Conservation (phyloP, 805 yeast species). For the Candida adriatica region DNA sequence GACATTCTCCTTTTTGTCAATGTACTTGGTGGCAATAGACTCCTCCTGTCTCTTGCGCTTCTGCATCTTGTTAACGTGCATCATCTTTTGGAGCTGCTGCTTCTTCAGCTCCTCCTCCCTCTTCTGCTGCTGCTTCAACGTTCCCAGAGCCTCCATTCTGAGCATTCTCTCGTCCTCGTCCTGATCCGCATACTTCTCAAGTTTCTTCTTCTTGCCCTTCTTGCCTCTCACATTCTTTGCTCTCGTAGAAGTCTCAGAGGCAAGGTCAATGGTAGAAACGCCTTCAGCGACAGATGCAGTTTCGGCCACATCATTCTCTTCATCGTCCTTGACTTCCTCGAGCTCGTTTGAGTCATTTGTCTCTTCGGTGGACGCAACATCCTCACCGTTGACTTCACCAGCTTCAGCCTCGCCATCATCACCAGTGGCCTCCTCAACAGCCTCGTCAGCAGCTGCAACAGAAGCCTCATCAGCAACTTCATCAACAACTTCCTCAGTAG, state of each 20-base stretch:
- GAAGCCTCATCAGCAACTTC: constrained; percentile 5
- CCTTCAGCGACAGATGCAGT: constrained; percentile 10
- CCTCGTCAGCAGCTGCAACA: neutral
- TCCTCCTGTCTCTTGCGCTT: constrained; percentile 33
- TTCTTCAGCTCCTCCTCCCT: constrained; percentile 30
- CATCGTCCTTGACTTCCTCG: constrained; percentile 6
- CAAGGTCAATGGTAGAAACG: neutral
- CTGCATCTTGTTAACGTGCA: constrained; percentile 27
- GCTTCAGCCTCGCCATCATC: constrained; percentile 2
- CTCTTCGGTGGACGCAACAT: constrained; percentile 9
- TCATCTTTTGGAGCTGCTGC: constrained; percentile 27
- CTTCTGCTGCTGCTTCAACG: constrained; percentile 51
- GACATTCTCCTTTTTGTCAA: constrained; percentile 33
- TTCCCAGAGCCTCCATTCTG: constrained; percentile 79
- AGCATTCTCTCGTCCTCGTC: constrained; percentile 79
- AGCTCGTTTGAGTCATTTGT: constrained; percentile 13
- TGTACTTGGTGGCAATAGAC: constrained; percentile 28
- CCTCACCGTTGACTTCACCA: constrained; percentile 7
- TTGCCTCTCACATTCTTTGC: constrained; percentile 73
- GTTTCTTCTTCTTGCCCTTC: constrained; percentile 79
- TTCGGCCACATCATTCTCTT: neutral
- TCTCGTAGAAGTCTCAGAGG: constrained; percentile 7
- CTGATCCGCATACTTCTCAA: constrained; percentile 79
- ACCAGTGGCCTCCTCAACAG: neutral
- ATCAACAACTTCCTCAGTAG: constrained; percentile 5